Evolutionary conservation across 192 early-diverging fungal genomes (phyloP).

Genomic region (Rhizophlyctis rosea): DNA sequence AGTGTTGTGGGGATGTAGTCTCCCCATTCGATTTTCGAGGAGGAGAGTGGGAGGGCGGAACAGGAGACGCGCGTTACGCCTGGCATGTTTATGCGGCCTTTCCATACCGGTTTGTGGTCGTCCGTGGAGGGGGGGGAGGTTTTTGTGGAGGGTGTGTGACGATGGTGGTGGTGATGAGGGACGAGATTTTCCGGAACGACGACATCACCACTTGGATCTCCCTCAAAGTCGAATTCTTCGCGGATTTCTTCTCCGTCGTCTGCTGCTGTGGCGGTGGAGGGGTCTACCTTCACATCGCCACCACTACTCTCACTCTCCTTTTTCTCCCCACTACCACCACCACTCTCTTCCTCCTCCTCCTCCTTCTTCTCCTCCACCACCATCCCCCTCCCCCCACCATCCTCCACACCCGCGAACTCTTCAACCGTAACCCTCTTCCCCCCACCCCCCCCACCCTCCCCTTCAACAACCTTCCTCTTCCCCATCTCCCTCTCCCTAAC

Average conservation of each 20-base stretch:
- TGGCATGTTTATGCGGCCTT: constrained; percentile 61
- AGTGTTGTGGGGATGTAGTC: constrained; percentile 56
- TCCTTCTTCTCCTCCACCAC: constrained; percentile 4
- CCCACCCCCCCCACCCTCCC: background rate
- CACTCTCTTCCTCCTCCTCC: background rate
- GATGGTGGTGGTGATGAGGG: constrained; percentile 8
- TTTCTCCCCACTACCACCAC: background rate
- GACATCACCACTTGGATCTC: constrained; percentile 25
- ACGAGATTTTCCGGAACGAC: constrained; percentile 9
- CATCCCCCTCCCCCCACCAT: constrained; percentile 22
- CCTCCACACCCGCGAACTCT: constrained; percentile 2
- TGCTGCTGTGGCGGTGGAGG: background rate
- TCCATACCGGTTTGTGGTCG: constrained; percentile 47
- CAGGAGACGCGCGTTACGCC: constrained; percentile 60
- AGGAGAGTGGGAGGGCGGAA: constrained; percentile 45
- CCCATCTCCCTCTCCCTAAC: background rate
- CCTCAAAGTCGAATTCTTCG: constrained; percentile 30
- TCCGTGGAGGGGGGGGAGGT: constrained; percentile 2
- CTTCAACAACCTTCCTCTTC: constrained; percentile 8
- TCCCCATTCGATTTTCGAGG: constrained; percentile 45
- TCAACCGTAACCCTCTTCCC: background rate
- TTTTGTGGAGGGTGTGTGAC: background rate
- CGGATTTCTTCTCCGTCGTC: constrained; percentile 18
- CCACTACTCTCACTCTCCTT: constrained; percentile 10
- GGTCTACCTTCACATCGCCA: background rate